Conservation (phyloP, 352 stramenopile species). For the Phytophthora fragariae region DNA sequence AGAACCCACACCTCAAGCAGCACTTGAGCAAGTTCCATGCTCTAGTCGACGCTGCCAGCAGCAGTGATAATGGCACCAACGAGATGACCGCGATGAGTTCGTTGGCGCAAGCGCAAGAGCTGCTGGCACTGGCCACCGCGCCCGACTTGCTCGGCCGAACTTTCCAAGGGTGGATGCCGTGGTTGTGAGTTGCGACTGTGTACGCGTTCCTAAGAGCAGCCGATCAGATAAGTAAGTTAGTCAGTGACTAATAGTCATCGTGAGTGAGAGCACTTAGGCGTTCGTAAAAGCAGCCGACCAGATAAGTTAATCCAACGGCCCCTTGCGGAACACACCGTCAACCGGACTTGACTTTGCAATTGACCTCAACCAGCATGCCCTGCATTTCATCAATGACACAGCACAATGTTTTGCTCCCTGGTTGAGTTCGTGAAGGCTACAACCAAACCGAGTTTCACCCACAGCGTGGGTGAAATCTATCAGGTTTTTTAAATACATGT, state of each 20-base stretch:
- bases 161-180: constrained; percentile 87
- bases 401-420: too few relatives aligned
- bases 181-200: constrained; percentile 41
- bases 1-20: constrained; percentile 71
- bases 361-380: background rate
- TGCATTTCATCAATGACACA: too few relatives aligned
- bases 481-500: too few relatives aligned
- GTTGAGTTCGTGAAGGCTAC: background rate
- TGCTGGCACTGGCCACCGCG: constrained; percentile 84
- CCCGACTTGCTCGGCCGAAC: constrained; percentile 83
- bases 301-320: constrained; percentile 1
- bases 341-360: background rate
- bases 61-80: constrained; percentile 9
- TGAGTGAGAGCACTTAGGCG: too few relatives aligned
- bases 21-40: constrained; percentile 66
- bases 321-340: background rate
- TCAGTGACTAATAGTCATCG: too few relatives aligned
- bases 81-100: constrained; percentile 50
- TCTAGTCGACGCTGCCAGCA: constrained; percentile 54
- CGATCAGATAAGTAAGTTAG: background rate
- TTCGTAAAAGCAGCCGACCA: background rate
- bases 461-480: too few relatives aligned
- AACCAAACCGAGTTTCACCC: too few relatives aligned
- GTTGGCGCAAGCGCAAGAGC: constrained; percentile 81
- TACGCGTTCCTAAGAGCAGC: background rate